A percentile compares a stretch with the other conserved stretches of the same genome.
These are phyloP conservation scores for Euphrasia confusa DNA, from an alignment of 257 asterid species.

Conservation along the genomic window DNA sequence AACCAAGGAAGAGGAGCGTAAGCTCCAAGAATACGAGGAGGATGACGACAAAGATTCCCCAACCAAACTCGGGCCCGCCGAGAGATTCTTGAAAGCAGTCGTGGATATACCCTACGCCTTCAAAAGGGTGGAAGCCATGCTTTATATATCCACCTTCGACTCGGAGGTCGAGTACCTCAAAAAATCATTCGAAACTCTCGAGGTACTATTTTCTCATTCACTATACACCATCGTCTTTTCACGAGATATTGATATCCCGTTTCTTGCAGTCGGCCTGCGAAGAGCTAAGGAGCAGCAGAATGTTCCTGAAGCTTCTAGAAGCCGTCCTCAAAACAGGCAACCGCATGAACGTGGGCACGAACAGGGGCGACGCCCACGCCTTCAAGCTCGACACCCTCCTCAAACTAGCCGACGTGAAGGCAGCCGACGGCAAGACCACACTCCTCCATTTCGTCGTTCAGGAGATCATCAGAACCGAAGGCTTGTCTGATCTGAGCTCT, in stretches of 20 bases:
- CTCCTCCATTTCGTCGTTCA: constrained; percentile 93
- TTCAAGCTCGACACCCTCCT: constrained; percentile 97
- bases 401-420: constrained; percentile 88
- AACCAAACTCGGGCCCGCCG: constrained; percentile 79
- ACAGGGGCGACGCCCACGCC: constrained; percentile 94
- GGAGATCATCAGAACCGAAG: constrained; percentile 81
- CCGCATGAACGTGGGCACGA: constrained; percentile 96
- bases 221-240: constrained; percentile 14
- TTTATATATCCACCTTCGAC: constrained; percentile 69
- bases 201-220: constrained; percentile 47
- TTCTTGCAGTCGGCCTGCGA: constrained; percentile 81
- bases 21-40: constrained; percentile 58
- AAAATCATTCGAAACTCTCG: constrained; percentile 76
- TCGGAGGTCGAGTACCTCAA: constrained; percentile 83
- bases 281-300: constrained; percentile 69
- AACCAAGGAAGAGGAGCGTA: constrained; percentile 82
- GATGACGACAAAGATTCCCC: constrained; percentile 47
- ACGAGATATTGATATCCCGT: constrained; percentile 2
- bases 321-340: constrained; percentile 96
- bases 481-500: constrained; percentile 62
- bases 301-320: constrained; percentile 93
- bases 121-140: constrained; percentile 79
- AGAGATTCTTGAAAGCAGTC: constrained; percentile 75
- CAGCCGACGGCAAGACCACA: constrained; percentile 93
- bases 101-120: constrained; percentile 83